phyloP scores from a whole-genome alignment of 257 asterid species.

The Solanum neorickii region DNA sequence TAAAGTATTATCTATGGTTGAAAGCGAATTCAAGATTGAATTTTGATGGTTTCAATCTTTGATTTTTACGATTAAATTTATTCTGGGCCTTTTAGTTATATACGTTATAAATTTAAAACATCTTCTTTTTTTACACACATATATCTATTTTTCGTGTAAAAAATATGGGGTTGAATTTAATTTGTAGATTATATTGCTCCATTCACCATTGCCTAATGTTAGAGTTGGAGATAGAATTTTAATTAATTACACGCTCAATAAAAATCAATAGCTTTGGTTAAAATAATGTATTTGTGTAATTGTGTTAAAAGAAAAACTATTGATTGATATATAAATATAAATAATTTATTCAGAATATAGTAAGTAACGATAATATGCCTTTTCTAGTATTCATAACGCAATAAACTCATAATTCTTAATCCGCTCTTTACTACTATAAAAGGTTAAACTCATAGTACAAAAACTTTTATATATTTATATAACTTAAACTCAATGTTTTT shows the following conservation, averaged over 20 bases:
- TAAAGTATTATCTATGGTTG: background rate
- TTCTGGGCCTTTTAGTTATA: fast-evolving
- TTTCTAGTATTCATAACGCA: background rate
- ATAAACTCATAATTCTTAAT: background rate
- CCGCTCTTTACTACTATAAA: background rate
- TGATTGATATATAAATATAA: background rate
- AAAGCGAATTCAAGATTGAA: background rate
- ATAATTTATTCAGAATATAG: background rate
- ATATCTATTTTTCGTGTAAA: background rate
- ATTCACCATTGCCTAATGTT: background rate
- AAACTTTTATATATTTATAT: background rate
- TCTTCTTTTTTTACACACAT: background rate
- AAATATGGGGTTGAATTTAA: background rate
- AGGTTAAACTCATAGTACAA: background rate
- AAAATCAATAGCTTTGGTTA: background rate
- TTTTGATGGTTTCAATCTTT: background rate
- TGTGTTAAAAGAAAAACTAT: background rate
- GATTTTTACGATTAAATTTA: background rate
- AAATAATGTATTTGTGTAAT: background rate
- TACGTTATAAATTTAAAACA: background rate
- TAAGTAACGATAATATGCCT: background rate
- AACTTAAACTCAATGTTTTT: background rate
- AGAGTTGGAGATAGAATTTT: background rate
- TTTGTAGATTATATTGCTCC: background rate
- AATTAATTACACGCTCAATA: background rate